Base-by-base conservation (phyloP, 2,329 filamentous ascomycete species). In the Furcasterigmium furcatum region DNA sequence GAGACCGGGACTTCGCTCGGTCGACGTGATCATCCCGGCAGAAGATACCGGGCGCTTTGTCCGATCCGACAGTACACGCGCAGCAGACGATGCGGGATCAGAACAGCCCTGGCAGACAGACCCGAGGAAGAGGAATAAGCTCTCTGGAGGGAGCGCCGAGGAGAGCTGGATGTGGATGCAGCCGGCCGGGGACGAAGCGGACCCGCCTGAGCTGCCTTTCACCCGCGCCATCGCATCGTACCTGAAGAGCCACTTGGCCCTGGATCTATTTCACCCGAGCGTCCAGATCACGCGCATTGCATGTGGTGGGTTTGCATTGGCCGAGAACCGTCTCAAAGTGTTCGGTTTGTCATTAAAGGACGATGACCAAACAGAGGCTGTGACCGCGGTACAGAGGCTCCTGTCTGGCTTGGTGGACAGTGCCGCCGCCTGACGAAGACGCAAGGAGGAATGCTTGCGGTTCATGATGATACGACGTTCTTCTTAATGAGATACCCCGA, bases 191-290 rank as follows among this genome's bases (percentile, higher is more conserved):
- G 35, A 16, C 57, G 9, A n/a, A 42, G 41, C 48, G 4, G 36
- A 46, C 3, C 42, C 52, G 12, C n/a, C n/a, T n/a, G 16, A 48
- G 5, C 62, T 68, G n/a, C 71, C 77, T 0, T 81, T 82, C 49
- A 73, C 68, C 0, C 65, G 74, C 36, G 76, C 77, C 0, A 53
- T 82, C 16, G 71, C 67, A 1, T 55, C 55, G 5, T 82, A 82
- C 46, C 48, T 81, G 7, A 60, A 71, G 45, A 63, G 70, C n/a
- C 77, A 82, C 48, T 63, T 81, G 5, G 76, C 73, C 0, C 58
- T 83, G 13, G 68, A 82, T 53, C 52, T 82, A 51, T 76, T 77
- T 45, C 77, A 82, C 51, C 74, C 78, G 0, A 66, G 70, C n/a
- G 77, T 81, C 4, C 63, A 69, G 2, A 60, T 82, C 20, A 64